phyloP scores from a whole-genome alignment of 805 yeast species.

The Pachysolen tannophilus region DNA sequence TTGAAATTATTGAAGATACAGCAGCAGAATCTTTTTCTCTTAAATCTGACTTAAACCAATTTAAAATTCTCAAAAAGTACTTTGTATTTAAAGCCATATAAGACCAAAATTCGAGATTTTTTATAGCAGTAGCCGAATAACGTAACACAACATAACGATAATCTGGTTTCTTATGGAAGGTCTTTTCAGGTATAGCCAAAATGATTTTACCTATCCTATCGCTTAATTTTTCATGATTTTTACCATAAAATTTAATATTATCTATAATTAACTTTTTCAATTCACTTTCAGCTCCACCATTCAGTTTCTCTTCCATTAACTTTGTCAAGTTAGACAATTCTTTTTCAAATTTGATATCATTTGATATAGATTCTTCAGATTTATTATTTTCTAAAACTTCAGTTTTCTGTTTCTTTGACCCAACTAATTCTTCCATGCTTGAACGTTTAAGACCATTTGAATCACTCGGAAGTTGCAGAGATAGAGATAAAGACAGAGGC shows the following conservation, averaged over 20 bases:
- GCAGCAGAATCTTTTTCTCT: slow-evolving; percentile 7
- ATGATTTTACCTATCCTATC: slow-evolving; percentile 4
- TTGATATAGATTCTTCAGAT: no score
- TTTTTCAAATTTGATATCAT: slow-evolving; percentile 1
- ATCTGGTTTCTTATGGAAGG: slow-evolving; percentile 8
- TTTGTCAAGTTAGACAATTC: not conserved
- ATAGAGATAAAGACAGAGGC: no score
- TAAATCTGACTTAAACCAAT: slow-evolving; percentile 11
- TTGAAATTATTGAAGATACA: not conserved
- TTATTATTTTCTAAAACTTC: no score
- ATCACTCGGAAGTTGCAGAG: no score
- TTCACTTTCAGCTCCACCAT: not conserved
- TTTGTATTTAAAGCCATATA: slow-evolving; percentile 1
- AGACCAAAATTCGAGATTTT: slow-evolving; percentile 7
- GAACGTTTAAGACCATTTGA: slow-evolving; percentile 2
- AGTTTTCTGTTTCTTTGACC: slow-evolving; percentile 2
- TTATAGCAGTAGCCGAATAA: not conserved
- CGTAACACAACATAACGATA: slow-evolving; percentile 10
- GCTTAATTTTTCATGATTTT: slow-evolving; percentile 1
- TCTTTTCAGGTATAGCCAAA: slow-evolving; percentile 7
- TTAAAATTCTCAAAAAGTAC: slow-evolving; percentile 9
- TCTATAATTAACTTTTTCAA: not conserved
- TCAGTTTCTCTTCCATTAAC: slow-evolving; percentile 1
- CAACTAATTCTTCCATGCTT: slow-evolving; percentile 1
- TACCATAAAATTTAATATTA: not conserved